phyloP scores from a whole-genome alignment of 1,139 yeast species.

The Yarrowia galli region DNA sequence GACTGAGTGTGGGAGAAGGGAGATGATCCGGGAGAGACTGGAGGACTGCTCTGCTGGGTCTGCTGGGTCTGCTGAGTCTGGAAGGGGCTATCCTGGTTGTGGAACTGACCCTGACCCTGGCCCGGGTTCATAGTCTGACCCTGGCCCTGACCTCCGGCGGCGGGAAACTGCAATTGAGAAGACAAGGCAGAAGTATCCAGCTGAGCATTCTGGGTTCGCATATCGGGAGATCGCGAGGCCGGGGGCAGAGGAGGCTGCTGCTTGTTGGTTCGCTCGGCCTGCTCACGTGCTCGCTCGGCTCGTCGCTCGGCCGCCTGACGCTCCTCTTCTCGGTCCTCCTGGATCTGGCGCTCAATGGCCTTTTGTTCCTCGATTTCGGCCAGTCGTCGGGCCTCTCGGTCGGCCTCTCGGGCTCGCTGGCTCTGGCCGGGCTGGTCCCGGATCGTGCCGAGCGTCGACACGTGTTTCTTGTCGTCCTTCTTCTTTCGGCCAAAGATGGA shows the following conservation, averaged over 20 bases:
- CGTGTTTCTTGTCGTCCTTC: conserved; percentile 38
- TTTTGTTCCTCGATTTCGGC: conserved; percentile 33
- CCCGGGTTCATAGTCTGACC: background rate
- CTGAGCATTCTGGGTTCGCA: conserved; percentile 25
- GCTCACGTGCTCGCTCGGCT: conserved; percentile 19
- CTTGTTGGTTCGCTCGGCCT: conserved; percentile 27
- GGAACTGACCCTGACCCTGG: background rate
- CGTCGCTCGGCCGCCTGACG: conserved; percentile 18
- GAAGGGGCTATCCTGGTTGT: background rate
- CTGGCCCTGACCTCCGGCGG: conserved; percentile 11
- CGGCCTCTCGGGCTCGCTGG: conserved; percentile 33
- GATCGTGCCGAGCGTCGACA: conserved; percentile 8
- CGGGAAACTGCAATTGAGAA: conserved; percentile 31
- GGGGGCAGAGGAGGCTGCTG: conserved; percentile 38
- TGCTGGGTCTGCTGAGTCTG: background rate
- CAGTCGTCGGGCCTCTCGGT: conserved; percentile 29
- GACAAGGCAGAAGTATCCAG: conserved; percentile 23
- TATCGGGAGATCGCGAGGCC: conserved; percentile 32
- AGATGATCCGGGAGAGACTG: conserved; percentile 16
- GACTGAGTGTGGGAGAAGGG: conserved; percentile 10
- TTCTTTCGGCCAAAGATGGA: conserved; percentile 72
- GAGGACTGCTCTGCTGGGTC: conserved; percentile 10
- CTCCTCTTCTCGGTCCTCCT: conserved; percentile 36
- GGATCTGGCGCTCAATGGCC: conserved; percentile 38
- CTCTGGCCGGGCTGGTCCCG: conserved; percentile 24